A percentile compares a stretch with the other conserved stretches of the same genome.
These are phyloP conservation scores for Ustilago nuda DNA, from an alignment of 1,284 basidiomycete species.

Conservation along the genomic window DNA sequence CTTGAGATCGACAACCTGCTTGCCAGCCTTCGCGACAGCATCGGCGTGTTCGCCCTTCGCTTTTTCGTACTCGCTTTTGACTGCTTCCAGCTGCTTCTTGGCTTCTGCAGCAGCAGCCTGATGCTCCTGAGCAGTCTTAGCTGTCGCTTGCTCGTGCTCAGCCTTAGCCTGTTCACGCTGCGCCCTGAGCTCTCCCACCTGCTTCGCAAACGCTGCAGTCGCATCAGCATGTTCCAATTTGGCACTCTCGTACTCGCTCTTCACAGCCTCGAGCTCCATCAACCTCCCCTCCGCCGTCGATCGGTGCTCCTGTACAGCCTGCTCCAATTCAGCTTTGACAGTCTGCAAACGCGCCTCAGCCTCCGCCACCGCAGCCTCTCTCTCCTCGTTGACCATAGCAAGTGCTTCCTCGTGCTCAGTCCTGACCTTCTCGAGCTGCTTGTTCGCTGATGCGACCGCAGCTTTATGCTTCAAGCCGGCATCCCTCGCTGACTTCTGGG, in stretches of 20 bases:
- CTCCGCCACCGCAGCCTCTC: slow-evolving; percentile 10
- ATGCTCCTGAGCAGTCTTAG: slow-evolving; percentile 8
- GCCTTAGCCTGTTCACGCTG: slow-evolving; percentile 13
- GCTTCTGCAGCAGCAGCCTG: slow-evolving; percentile 11
- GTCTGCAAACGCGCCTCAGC: slow-evolving; percentile 16
- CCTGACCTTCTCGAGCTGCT: slow-evolving; percentile 20
- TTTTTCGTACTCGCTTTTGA: slow-evolving; percentile 26
- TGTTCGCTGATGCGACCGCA: slow-evolving; percentile 19
- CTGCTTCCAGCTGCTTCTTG: slow-evolving; percentile 7
- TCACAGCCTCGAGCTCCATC: slow-evolving; percentile 15
- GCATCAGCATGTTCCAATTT: slow-evolving; percentile 6
- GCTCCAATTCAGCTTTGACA: slow-evolving; percentile 18
- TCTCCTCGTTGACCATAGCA: slow-evolving; percentile 6
- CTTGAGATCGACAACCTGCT: slow-evolving; percentile 17
- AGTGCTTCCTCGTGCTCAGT: slow-evolving; percentile 15
- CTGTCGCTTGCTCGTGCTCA: neutral
- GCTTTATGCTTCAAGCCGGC: slow-evolving; percentile 33
- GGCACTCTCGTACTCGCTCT: slow-evolving; percentile 16
- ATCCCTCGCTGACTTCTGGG: slow-evolving; percentile 34
- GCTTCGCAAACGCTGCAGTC: neutral
- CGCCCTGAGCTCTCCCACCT: slow-evolving; percentile 9
- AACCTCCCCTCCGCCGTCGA: slow-evolving; percentile 3
- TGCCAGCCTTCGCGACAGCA: slow-evolving; percentile 3
- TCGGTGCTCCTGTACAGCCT: slow-evolving; percentile 21
- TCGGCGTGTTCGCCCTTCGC: slow-evolving; percentile 20